phyloP scores from a whole-genome alignment of 208 protist species.

The Leishmania aethiopica region DNA sequence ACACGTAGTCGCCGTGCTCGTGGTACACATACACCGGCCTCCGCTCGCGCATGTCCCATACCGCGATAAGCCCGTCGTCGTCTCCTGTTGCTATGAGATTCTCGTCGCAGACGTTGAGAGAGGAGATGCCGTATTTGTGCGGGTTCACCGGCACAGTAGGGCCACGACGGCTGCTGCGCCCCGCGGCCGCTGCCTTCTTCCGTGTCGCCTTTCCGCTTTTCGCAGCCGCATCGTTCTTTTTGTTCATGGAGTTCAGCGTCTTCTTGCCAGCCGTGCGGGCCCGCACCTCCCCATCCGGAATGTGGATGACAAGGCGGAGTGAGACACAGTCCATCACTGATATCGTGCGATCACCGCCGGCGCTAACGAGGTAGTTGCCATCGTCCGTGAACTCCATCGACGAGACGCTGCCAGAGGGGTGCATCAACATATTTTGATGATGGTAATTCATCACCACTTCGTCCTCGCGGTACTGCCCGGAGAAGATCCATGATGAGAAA shows the following conservation, averaged over 20 bases:
- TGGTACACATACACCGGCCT: conserved; percentile 72
- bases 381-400: conserved; percentile 92
- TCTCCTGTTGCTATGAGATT: conserved; percentile 86
- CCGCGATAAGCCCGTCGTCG: conserved; percentile 84
- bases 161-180: background rate
- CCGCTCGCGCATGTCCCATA: conserved; percentile 90
- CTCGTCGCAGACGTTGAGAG: conserved; percentile 86
- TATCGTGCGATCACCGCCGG: conserved; percentile 80
- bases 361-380: conserved; percentile 79
- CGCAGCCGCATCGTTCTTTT: conserved; percentile 27
- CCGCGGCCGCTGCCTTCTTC: conserved; percentile 16
- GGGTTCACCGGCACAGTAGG: conserved; percentile 51
- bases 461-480: conserved; percentile 43
- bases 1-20: conserved; percentile 91
- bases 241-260: conserved; percentile 44
- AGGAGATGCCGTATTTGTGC: conserved; percentile 87
- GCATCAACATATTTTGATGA: conserved; percentile 82
- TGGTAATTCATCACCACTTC: conserved; percentile 62
- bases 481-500: conserved; percentile 76
- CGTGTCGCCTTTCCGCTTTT: conserved; percentile 12
- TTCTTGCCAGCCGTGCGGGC: conserved; percentile 23
- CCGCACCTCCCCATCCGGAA: conserved; percentile 40
- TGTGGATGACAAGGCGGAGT: conserved; percentile 71
- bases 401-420: conserved; percentile 67
- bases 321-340: conserved; percentile 86